Base-by-base conservation (phyloP, 2,329 filamentous ascomycete genomes). In the Metarhizium brunneum region DNA sequence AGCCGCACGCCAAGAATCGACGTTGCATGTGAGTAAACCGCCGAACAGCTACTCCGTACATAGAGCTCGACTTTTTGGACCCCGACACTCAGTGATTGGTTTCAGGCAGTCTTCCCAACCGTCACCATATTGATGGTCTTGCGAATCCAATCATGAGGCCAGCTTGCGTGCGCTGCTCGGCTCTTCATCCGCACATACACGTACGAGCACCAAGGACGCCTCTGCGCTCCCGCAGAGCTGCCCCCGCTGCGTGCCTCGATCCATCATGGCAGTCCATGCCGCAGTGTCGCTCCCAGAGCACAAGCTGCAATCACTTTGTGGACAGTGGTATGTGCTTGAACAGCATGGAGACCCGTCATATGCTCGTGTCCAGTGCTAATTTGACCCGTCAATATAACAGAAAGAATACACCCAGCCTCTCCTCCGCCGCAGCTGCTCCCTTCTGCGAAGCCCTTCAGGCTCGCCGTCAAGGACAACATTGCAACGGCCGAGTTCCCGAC, bases 391-490 rank as follows among this genome's bases (percentile, higher is more conserved):
- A 14, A 4, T 5, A 29, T 25, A 2, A 30, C 48, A 58, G 56
- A 56, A 47, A 42, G 54, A 48, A 20, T 54, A 40, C 52, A 48
- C 3, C 42, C 58, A 35, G 3, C 42, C 4, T 50, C 56, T 6
- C 38, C 60, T 13, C 38, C 60, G 14, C 59, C 61, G 45, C 56
- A 60, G 3, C 57, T 58, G 7, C 60, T 56, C 11, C 57, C 63
- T 29, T 59, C 63, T 54, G 60, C 62, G 40, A 63, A 59, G 8
- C 59, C 65, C 6, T 76, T 80, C 58, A 69, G 67, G 36, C 72
- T 88, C 53, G 84, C 85, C 4, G 75, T 91, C 54, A 92, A 92
- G 66, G 88, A 92, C 72, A 92, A 91, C 66, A 90, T 92, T 60
- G 81, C 84, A 54, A 87, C 86, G 0, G 68, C 66, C 20, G 72